Conservation (phyloP, 1,284 basidiomycete species). For the Meira nashicola region DNA sequence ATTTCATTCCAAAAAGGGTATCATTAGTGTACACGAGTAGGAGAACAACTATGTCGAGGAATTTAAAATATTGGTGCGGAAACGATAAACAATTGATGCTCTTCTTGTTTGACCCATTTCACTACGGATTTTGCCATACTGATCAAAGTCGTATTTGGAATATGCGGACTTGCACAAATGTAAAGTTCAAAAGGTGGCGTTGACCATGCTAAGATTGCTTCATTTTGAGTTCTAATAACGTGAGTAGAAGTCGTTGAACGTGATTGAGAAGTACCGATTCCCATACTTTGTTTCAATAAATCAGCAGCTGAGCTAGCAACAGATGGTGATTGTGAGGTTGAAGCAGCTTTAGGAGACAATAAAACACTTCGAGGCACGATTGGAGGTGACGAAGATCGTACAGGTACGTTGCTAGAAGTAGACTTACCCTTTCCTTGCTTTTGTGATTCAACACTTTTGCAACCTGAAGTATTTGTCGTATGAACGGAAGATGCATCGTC, state of each 20-base stretch:
- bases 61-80: slow-evolving; percentile 43
- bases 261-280: slow-evolving; percentile 55
- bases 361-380: slow-evolving; percentile 1
- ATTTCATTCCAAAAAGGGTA: too few relatives aligned
- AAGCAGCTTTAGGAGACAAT: background rate
- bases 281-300: slow-evolving; percentile 57
- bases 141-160: slow-evolving; percentile 80
- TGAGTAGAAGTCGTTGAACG: slow-evolving; percentile 62
- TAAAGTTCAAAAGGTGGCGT: slow-evolving; percentile 90
- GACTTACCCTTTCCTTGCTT: slow-evolving; percentile 2
- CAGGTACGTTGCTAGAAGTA: background rate
- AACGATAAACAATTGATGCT: slow-evolving; percentile 65
- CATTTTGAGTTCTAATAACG: slow-evolving; percentile 74
- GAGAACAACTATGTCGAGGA: too few relatives aligned
- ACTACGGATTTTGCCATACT: slow-evolving; percentile 80
- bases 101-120: slow-evolving; percentile 84
- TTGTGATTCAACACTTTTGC: background rate
- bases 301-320: slow-evolving; percentile 3
- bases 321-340: background rate
- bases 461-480: background rate
- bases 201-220: slow-evolving; percentile 71
- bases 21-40: too few relatives aligned
- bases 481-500: slow-evolving; percentile 1
- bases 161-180: slow-evolving; percentile 69
- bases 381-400: background rate